Evolutionary conservation across 495 filamentous ascomycete species (phyloP).

Genomic region (Aspergillus panamensis): DNA sequence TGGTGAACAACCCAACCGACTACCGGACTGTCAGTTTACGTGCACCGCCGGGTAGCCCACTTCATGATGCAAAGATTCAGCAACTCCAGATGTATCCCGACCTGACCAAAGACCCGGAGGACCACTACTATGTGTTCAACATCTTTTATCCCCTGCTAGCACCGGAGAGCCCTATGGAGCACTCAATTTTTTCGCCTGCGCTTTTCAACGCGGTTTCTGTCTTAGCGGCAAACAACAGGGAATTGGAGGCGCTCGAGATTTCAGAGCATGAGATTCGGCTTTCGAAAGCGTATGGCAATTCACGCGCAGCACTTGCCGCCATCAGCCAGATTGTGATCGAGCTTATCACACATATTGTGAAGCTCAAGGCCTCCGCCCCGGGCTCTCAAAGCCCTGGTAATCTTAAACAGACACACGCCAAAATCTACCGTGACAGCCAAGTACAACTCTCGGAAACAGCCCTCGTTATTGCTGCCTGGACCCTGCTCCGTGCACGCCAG

Average conservation of each 20-base stretch:
- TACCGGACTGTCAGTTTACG: conserved; percentile 47
- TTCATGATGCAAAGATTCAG: conserved; percentile 34
- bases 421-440: conserved; percentile 44
- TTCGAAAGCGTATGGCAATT: conserved; percentile 32
- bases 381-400: conserved; percentile 30
- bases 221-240: conserved; percentile 41
- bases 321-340: conserved; percentile 44
- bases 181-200: conserved; percentile 45
- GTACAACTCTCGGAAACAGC: conserved; percentile 41
- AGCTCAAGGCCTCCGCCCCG: conserved; percentile 29
- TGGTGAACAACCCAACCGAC: conserved; percentile 54
- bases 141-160: conserved; percentile 41
- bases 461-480: conserved; percentile 40
- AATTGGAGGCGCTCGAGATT: conserved; percentile 37
- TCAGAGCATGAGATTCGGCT: conserved; percentile 34
- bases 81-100: conserved; percentile 36
- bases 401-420: conserved; percentile 40
- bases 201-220: conserved; percentile 42
- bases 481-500: conserved; percentile 32
- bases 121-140: conserved; percentile 49
- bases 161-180: conserved; percentile 36
- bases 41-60: conserved; percentile 40
- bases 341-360: conserved; percentile 40
- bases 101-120: conserved; percentile 29
- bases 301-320: conserved; percentile 36